Evolutionary conservation across 352 stramenopile genomes (phyloP).

Genomic region (Thraustochytrium striatum): DNA sequence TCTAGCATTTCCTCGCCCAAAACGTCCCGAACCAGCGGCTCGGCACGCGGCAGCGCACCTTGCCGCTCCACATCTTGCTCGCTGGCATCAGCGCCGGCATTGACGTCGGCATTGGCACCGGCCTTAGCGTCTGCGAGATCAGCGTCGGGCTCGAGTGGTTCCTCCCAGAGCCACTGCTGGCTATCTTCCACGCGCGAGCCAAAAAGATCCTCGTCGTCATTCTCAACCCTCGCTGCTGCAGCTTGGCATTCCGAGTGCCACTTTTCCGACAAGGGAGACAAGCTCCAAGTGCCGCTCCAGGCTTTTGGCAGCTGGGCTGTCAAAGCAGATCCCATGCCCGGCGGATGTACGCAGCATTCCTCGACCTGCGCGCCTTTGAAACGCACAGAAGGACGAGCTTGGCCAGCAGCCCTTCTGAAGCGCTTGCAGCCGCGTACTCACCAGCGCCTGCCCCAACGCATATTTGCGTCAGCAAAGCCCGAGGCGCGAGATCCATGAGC

Average conservation of each 20-base stretch:
- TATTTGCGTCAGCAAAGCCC: background rate
- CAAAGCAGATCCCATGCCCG: background rate
- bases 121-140: background rate
- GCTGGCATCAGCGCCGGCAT: background rate
- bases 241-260: background rate
- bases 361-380: background rate
- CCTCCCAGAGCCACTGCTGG: slow-evolving; percentile 23
- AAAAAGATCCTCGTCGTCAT: too few species aligned
- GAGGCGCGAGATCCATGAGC: background rate
- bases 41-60: background rate
- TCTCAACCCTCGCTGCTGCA: background rate
- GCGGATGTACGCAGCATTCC: background rate
- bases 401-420: background rate
- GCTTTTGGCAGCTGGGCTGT: background rate
- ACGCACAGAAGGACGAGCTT: background rate
- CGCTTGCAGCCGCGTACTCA: background rate
- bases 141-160: background rate
- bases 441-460: too few species aligned
- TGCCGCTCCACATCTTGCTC: background rate
- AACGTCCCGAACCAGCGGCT: slow-evolving; percentile 21
- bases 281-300: background rate
- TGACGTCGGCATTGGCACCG: background rate
- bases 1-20: slow-evolving; percentile 2
- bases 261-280: background rate
- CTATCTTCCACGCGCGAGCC: background rate